Base-by-base conservation (phyloP, 2,329 filamentous ascomycete genomes). In the Knufia fluminis region DNA sequence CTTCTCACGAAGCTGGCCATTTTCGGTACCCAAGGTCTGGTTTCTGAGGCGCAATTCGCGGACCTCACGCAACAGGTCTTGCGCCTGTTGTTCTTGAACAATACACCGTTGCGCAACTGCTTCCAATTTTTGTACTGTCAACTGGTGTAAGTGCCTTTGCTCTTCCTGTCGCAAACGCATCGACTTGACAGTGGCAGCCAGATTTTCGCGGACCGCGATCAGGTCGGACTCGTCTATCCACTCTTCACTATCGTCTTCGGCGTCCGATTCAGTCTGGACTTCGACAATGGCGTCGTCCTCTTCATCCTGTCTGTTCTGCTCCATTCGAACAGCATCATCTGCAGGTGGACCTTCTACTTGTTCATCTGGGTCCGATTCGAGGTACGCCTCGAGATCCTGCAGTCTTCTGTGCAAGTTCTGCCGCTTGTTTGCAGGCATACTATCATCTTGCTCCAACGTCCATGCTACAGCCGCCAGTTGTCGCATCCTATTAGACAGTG, bases 201-300 rank as follows among this genome's bases (percentile, higher is more conserved):
- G 48, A 31, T 44, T 46, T 2, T 28, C 36, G 8, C 35, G 45
- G 10, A 48, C 45, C 8, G 45, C 35, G 16, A 48, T 48, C n/a
- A 48, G 45, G n/a, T 48, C 67, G 48, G 17, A 48, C 23, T 48
- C 45, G n/a, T 48, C 45, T 17, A 48, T 48, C 45, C 66, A 56
- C 14, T 57, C 53, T 43, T 65, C 63, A n/a, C n/a, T n/a, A 16
- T 53, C 53, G 33, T 64, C 62, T 3, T 58, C 55, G 7, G 59
- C 57, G n/a, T 46, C 42, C 4, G 46, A 48, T 6, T 58, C 54
- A 14, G 56, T 52, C 1, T 23, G 39, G 31, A 55, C 42, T 23
- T 39, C 52, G 14, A 48, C 36, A 38, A 54, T 52, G 31, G 54
- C 52, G 24, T 48, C 28, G 16, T 47, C 46, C 35, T 54, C 45